A percentile compares a stretch with the other conserved stretches of the same genome.
phyloP scores from a whole-genome alignment of 306 rosid species.

The Lathyrus tuberosus region DNA sequence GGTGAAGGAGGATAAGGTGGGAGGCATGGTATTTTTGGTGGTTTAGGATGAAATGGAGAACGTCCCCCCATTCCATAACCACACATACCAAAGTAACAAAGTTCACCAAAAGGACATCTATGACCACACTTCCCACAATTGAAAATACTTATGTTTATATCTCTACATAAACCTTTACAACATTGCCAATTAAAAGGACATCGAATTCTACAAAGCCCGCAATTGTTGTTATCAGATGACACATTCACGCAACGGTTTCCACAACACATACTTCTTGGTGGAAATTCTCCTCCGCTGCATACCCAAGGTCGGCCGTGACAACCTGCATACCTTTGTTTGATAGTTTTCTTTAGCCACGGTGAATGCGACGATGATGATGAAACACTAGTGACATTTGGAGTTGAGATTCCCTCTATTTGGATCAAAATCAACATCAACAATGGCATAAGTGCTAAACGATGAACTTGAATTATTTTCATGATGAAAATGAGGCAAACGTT shows the following conservation, averaged over 20 bases:
- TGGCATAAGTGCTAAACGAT: constrained; percentile 11
- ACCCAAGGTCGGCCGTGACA: constrained; percentile 46
- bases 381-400: neutral
- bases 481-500: neutral
- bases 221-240: constrained; percentile 50
- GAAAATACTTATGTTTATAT: constrained; percentile 45
- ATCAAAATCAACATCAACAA: constrained; percentile 9
- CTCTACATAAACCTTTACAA: constrained; percentile 55
- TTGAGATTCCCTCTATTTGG: neutral
- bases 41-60: neutral
- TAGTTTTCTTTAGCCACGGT: constrained; percentile 45
- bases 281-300: constrained; percentile 44
- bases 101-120: constrained; percentile 48
- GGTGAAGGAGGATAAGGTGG: neutral
- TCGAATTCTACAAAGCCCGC: constrained; percentile 55
- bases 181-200: constrained; percentile 61
- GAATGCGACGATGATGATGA: constrained; percentile 34
- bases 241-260: constrained; percentile 60
- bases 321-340: constrained; percentile 36
- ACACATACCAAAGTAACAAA: constrained; percentile 68
- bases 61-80: constrained; percentile 37
- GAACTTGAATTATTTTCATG: constrained; percentile 15
- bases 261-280: constrained; percentile 48
- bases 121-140: constrained; percentile 79
- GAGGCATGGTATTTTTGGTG: neutral